These are phyloP conservation scores for Anisogramma anomala DNA, from an alignment of 2,329 filamentous ascomycete species.

Conservation along the genomic window DNA sequence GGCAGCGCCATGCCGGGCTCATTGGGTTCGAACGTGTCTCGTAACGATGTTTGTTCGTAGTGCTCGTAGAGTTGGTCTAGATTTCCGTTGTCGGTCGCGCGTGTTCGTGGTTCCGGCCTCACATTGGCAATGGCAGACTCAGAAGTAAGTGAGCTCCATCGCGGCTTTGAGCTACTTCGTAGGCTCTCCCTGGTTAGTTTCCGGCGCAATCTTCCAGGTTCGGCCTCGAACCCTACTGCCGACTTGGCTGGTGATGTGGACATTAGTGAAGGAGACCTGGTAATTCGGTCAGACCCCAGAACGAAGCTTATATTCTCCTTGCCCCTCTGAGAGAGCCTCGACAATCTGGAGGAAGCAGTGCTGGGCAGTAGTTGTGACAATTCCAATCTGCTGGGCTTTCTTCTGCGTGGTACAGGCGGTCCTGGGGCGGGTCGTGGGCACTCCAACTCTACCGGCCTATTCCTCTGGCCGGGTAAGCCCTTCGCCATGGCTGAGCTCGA, in stretches of 20 bases:
- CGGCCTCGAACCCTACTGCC: conserved; percentile 17
- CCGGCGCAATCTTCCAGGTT: conserved; percentile 22
- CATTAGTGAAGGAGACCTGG: conserved; percentile 32
- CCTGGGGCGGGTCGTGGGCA: conserved; percentile 19
- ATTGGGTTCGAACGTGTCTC: conserved; percentile 27
- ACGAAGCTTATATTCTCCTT: conserved; percentile 18
- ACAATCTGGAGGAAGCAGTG: conserved; percentile 19
- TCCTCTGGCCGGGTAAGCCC: conserved; percentile 37
- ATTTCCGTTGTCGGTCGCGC: conserved; percentile 24
- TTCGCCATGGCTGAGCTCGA: conserved; percentile 48
- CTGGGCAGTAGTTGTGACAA: conserved; percentile 32
- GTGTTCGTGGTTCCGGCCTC: conserved; percentile 2
- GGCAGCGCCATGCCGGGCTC: background rate
- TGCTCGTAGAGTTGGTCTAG: conserved; percentile 44
- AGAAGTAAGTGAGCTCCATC: background rate
- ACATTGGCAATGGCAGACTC: background rate
- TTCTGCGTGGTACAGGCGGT: conserved; percentile 28
- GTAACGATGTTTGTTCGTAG: conserved; percentile 45
- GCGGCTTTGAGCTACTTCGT: conserved; percentile 5
- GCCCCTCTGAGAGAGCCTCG: conserved; percentile 13
- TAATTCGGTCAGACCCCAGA: conserved; percentile 27
- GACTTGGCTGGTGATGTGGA: conserved; percentile 27
- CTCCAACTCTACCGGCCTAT: conserved; percentile 35
- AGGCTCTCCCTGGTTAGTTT: conserved; percentile 28
- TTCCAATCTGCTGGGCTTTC: conserved; percentile 38